Evolutionary conservation across 176 grass and related monocot genomes (phyloP).

Genomic region (Eremochloa ophiuroides): DNA sequence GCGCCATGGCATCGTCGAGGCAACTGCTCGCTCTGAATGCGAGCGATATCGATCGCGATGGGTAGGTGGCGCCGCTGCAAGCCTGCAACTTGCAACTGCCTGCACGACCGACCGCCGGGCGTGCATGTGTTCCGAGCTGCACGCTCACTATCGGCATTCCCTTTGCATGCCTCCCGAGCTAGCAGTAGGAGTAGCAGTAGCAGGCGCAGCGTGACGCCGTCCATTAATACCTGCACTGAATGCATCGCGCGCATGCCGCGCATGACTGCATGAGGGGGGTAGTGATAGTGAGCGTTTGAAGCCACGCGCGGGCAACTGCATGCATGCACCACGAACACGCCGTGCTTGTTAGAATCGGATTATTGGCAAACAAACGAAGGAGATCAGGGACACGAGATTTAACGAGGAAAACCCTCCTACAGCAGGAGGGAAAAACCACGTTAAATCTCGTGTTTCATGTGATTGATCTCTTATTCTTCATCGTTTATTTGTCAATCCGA

Average conservation of each 20-base stretch:
- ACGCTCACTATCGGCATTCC: too few species aligned
- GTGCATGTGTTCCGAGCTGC: not conserved
- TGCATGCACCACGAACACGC: not conserved
- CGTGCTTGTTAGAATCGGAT: too few species aligned
- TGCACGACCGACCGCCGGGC: not conserved
- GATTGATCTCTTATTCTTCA: too few species aligned
- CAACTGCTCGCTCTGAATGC: constrained; percentile 12
- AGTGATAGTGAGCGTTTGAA: not conserved
- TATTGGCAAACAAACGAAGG: too few species aligned
- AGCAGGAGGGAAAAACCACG: too few species aligned
- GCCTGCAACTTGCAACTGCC: too few species aligned
- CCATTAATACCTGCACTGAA: constrained; percentile 2
- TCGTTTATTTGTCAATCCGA: too few species aligned
- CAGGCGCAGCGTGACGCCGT: not conserved
- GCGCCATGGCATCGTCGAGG: not conserved
- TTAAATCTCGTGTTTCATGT: too few species aligned
- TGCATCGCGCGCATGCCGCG: not conserved
- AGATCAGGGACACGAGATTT: too few species aligned
- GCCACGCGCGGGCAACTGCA: not conserved
- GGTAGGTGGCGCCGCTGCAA: not conserved
- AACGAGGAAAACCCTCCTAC: too few species aligned
- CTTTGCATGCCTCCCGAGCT: too few species aligned
- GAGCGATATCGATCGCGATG: not conserved
- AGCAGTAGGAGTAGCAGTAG: not conserved
- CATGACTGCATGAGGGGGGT: not conserved